These are phyloP conservation scores for Penicillium capsulatum DNA, from an alignment of 2,329 filamentous ascomycete species.

Conservation along the genomic window DNA sequence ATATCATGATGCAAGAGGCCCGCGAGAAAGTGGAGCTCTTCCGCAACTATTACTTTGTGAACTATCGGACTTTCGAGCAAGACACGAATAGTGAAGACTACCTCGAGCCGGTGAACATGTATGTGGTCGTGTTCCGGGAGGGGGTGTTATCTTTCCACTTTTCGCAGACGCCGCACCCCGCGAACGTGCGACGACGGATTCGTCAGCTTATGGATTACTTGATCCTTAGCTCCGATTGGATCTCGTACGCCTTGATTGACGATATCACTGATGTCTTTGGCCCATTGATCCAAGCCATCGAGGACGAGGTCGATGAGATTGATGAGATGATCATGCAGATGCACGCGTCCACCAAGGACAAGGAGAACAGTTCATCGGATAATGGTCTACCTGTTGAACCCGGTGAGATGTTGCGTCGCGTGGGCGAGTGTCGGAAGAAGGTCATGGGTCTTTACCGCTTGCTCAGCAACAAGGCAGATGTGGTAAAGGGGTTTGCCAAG, in stretches of 20 bases:
- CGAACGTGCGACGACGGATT: conserved; percentile 90
- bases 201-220: conserved; percentile 92
- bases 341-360: conserved; percentile 57
- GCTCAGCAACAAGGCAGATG: conserved; percentile 94
- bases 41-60: conserved; percentile 97
- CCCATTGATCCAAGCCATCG: conserved; percentile 85
- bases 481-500: conserved; percentile 98
- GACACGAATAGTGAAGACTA: conserved; percentile 85
- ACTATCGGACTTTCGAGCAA: conserved; percentile 96
- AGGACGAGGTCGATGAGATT: conserved; percentile 95
- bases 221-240: conserved; percentile 92
- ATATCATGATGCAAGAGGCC: conserved; percentile 95
- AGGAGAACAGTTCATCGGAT: conserved; percentile 30
- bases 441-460: conserved; percentile 94
- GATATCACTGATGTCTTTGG: conserved; percentile 97
- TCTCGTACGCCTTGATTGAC: conserved; percentile 95
- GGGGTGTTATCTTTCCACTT: conserved; percentile 97
- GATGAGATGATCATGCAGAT: conserved; percentile 84
- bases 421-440: conserved; percentile 92
- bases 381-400: conserved; percentile 47
- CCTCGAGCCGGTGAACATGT: conserved; percentile 94
- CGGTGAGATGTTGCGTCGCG: conserved; percentile 82
- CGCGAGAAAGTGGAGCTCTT: conserved; percentile 98
- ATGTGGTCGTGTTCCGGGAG: conserved; percentile 92
- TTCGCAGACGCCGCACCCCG: conserved; percentile 89